Evolutionary conservation across 768 basidiomycete species (phyloP).

Genomic region (Rhizopogon vulgaris): DNA sequence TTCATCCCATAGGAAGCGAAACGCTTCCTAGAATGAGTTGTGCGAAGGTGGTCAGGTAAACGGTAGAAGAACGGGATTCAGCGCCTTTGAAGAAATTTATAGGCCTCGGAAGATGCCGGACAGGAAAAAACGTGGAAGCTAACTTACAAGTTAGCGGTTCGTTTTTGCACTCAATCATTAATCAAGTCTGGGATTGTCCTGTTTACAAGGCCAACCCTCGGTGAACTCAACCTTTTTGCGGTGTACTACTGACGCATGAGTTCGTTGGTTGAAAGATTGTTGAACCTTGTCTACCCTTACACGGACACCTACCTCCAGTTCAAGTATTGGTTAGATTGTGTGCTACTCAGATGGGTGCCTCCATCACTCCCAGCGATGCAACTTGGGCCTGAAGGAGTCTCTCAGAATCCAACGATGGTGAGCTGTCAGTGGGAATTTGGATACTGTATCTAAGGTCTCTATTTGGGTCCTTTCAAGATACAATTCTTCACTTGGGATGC

Average conservation of each 20-base stretch:
- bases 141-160: too few relatives aligned
- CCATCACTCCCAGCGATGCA: slow-evolving; percentile 57
- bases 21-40: slow-evolving; percentile 48
- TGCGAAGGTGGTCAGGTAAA: slow-evolving; percentile 42
- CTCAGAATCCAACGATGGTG: slow-evolving; percentile 67
- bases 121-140: too few relatives aligned
- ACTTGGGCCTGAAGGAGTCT: slow-evolving; percentile 42
- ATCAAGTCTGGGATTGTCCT: too few relatives aligned
- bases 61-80: slow-evolving; percentile 17
- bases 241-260: too few relatives aligned
- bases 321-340: slow-evolving; percentile 17
- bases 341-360: slow-evolving; percentile 13
- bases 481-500: slow-evolving; percentile 88
- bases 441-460: not conserved
- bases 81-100: not conserved
- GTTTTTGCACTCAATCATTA: too few relatives aligned
- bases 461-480: slow-evolving; percentile 32
- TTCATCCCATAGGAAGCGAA: slow-evolving; percentile 48
- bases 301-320: slow-evolving; percentile 7
- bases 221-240: too few relatives aligned
- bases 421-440: slow-evolving; percentile 8
- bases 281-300: not conserved
- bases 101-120: not conserved
- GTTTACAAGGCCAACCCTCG: too few relatives aligned
- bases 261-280: too few relatives aligned